Base-by-base conservation (phyloP, 129 eudicot genomes). In the Arctium lappa region DNA sequence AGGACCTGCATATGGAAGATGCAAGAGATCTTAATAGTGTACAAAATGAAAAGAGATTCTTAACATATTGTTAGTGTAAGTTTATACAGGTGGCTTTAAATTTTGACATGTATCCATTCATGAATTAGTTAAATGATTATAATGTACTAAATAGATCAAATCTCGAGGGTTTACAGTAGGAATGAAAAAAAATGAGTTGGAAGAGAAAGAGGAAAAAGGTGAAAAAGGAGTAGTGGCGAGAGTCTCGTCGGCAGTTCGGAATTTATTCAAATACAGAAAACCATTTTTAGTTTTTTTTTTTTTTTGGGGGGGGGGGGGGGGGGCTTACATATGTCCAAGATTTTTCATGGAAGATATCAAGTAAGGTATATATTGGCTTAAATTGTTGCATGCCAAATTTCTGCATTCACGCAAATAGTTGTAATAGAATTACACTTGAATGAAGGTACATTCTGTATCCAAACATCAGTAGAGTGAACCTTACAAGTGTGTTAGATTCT, bases 251-350 rank as follows among this genome's bases (percentile, higher is more conserved):
- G n/a, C n/a, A n/a, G n/a, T n/a, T n/a, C n/a, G n/a, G n/a, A n/a
- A n/a, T n/a, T n/a, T n/a, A n/a, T n/a, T n/a, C n/a, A n/a, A n/a
- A n/a, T n/a, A n/a, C n/a, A n/a, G n/a, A n/a, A n/a, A n/a, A n/a
- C n/a, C n/a, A n/a, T n/a, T n/a, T n/a, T n/a, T n/a, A n/a, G n/a
- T n/a, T n/a, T n/a, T n/a, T n/a, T n/a, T n/a, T n/a, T n/a, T n/a
- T n/a, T n/a, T n/a, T n/a, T n/a, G 66, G 63, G 33, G 30, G 46
- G 69, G 29, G 22, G 46, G 69, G 44, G 70, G 38, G 79, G 69
- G 56, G 72, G 73, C 97, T 88, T 89, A 95, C 99, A 95, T 84
- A 88, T 93, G 94, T 74, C 89, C 85, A 76, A 95, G 88, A 60
- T 86, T 77, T 73, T 76, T 93, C 91, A 95, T 76, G 81, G 46